A percentile compares a stretch with the other conserved stretches of the same genome.
Conservation (phyloP, 768 basidiomycete species). For the Boletus rubescentipes region DNA sequence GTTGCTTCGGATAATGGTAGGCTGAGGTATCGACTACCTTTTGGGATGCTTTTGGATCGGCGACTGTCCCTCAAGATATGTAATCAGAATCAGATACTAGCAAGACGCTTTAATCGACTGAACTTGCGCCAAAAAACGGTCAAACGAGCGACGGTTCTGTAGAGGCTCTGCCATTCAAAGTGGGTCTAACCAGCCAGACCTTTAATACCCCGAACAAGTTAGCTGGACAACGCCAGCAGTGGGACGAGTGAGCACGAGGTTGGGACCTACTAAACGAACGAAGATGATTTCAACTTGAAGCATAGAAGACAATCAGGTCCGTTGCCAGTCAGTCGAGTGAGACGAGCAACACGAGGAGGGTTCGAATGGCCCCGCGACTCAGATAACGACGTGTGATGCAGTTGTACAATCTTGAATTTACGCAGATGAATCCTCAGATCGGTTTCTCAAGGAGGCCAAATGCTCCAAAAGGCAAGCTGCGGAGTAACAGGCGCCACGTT, state of each 20-base stretch:
- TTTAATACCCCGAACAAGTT: slow-evolving; percentile 29
- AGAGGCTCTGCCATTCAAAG: slow-evolving; percentile 30
- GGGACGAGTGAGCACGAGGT: slow-evolving; percentile 3
- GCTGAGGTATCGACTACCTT: slow-evolving; percentile 42
- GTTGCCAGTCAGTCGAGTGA: background rate
- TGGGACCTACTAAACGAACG: slow-evolving; percentile 15
- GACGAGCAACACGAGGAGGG: too few relatives aligned
- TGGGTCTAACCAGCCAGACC: slow-evolving; percentile 22
- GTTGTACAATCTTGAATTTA: too few relatives aligned
- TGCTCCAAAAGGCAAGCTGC: too few relatives aligned
- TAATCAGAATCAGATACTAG: slow-evolving; percentile 15
- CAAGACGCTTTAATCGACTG: background rate
- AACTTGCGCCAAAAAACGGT: slow-evolving; percentile 21
- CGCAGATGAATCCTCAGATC: too few relatives aligned
- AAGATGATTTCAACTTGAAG: slow-evolving; percentile 12
- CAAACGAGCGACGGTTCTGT: slow-evolving; percentile 29
- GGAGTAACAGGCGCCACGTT: too few relatives aligned
- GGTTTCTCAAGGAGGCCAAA: too few relatives aligned
- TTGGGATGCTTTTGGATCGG: slow-evolving; percentile 47
- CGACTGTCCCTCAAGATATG: slow-evolving; percentile 17
- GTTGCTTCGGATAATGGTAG: slow-evolving; percentile 42
- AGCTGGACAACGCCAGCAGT: slow-evolving; percentile 24
- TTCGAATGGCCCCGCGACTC: too few relatives aligned
- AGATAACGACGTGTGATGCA: too few relatives aligned
- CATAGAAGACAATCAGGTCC: slow-evolving; percentile 6